Conservation (phyloP, 257 asterid species). For the Solanum infundibuliforme region DNA sequence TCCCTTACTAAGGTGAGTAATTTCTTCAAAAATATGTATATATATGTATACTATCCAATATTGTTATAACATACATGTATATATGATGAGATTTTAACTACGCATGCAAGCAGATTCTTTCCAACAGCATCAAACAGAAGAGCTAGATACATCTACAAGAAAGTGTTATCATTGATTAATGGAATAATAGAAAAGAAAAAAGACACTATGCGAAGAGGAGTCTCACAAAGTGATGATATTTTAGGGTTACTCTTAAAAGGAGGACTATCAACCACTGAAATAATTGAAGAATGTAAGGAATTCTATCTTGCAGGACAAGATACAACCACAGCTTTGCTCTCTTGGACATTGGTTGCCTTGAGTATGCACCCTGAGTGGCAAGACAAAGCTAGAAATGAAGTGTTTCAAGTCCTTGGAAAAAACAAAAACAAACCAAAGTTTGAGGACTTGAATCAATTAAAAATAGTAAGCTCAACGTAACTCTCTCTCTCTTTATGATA, state of each 20-base stretch:
- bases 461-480: constrained; percentile 11
- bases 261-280: constrained; percentile 1
- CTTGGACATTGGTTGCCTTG: constrained; percentile 13
- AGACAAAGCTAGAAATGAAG: constrained; percentile 14
- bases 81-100: no score
- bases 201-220: not conserved
- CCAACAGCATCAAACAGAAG: constrained; percentile 14
- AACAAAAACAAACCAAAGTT: constrained; percentile 9
- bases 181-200: not conserved
- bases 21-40: no score
- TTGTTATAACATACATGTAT: not conserved
- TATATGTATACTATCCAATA: no score
- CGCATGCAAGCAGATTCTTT: constrained; percentile 9
- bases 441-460: constrained; percentile 3
- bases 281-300: constrained; percentile 18
- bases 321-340: constrained; percentile 15
- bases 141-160: constrained; percentile 4
- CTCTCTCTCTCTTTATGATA: fast-evolving
- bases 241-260: constrained; percentile 9
- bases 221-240: not conserved
- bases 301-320: constrained; percentile 21
- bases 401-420: constrained; percentile 4
- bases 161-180: not conserved
- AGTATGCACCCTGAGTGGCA: constrained; percentile 20
- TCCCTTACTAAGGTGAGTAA: constrained; percentile 3